A percentile compares a stretch with the other conserved stretches of the same genome.
phyloP scores from a whole-genome alignment of 2,329 filamentous ascomycete species.

The Talaromyces sp. region DNA sequence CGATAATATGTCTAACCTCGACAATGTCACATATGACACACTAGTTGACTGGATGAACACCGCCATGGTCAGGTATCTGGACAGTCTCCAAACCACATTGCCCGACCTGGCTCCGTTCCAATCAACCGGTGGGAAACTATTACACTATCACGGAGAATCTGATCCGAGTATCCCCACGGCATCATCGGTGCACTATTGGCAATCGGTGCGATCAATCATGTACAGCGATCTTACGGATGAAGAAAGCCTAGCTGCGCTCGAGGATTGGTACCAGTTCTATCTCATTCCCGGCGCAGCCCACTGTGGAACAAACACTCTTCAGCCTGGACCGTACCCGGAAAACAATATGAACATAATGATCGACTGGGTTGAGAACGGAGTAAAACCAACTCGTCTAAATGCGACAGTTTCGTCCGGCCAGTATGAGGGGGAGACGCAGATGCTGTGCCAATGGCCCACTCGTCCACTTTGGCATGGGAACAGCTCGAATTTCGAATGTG shows the following conservation, averaged over 20 bases:
- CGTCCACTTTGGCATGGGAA: not conserved
- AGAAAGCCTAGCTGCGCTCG: conserved; percentile 37
- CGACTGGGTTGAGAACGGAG: conserved; percentile 48
- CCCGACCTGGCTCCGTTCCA: conserved; percentile 49
- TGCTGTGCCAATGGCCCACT: not conserved
- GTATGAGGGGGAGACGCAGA: not conserved
- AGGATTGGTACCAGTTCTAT: conserved; percentile 51
- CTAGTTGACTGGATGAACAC: conserved; percentile 49
- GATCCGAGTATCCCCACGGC: conserved; percentile 49
- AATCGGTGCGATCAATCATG: conserved; percentile 49
- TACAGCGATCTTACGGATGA: conserved; percentile 37
- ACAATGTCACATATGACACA: conserved; percentile 52
- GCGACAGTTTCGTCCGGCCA: conserved; percentile 23
- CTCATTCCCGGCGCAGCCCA: conserved; percentile 50
- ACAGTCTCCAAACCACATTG: conserved; percentile 48
- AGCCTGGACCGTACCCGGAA: conserved; percentile 41
- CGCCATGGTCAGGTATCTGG: conserved; percentile 43
- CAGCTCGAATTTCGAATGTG: not conserved
- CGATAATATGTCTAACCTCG: conserved; percentile 37
- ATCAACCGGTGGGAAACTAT: conserved; percentile 47
- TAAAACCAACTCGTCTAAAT: conserved; percentile 38
- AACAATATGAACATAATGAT: conserved; percentile 43
- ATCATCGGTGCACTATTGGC: conserved; percentile 50
- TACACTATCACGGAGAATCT: conserved; percentile 54
- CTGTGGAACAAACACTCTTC: conserved; percentile 40